Percentiles rank a stretch among this genome's conserved stretches.
phyloP scores from a whole-genome alignment of 495 filamentous ascomycete species.

The Lineolata rhizophorae region DNA sequence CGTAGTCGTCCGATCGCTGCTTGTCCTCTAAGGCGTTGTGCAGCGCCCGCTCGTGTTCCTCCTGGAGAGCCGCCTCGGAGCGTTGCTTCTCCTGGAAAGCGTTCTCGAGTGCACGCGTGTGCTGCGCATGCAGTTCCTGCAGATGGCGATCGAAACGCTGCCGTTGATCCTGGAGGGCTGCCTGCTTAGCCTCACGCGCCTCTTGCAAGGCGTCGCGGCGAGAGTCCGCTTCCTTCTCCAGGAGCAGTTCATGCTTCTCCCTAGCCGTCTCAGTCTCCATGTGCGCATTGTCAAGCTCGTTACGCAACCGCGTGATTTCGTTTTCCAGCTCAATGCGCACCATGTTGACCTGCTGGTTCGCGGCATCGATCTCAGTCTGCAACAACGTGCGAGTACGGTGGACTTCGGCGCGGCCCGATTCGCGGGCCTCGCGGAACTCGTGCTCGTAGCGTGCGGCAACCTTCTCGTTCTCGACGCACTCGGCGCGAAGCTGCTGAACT shows the following conservation, averaged over 20 bases:
- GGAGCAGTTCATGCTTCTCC: slow-evolving; percentile 49
- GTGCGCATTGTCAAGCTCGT: slow-evolving; percentile 46
- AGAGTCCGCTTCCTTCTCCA: slow-evolving; percentile 47
- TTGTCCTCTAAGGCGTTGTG: slow-evolving; percentile 29
- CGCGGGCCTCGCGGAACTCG: slow-evolving; percentile 63
- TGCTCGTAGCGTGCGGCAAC: slow-evolving; percentile 48
- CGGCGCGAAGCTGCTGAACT: slow-evolving; percentile 38
- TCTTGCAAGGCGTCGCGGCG: slow-evolving; percentile 28
- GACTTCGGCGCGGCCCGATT: slow-evolving; percentile 51
- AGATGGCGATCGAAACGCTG: slow-evolving; percentile 52
- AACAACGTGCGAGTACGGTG: slow-evolving; percentile 55
- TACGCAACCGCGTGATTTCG: slow-evolving; percentile 41
- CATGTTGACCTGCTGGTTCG: slow-evolving; percentile 63
- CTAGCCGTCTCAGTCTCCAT: slow-evolving; percentile 53
- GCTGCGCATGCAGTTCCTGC: slow-evolving; percentile 35
- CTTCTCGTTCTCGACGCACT: slow-evolving; percentile 41
- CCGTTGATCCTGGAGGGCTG: slow-evolving; percentile 42
- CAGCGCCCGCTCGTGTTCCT: background rate
- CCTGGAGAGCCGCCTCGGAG: background rate
- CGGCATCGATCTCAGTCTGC: slow-evolving; percentile 57
- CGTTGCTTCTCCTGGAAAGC: slow-evolving; percentile 2
- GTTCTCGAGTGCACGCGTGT: slow-evolving; percentile 49
- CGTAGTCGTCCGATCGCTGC: slow-evolving; percentile 14
- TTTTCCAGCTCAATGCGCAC: slow-evolving; percentile 57
- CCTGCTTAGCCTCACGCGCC: slow-evolving; percentile 35